Evolutionary conservation across 345 rosid species (phyloP).

Genomic region (Microthlaspi erraticum): DNA sequence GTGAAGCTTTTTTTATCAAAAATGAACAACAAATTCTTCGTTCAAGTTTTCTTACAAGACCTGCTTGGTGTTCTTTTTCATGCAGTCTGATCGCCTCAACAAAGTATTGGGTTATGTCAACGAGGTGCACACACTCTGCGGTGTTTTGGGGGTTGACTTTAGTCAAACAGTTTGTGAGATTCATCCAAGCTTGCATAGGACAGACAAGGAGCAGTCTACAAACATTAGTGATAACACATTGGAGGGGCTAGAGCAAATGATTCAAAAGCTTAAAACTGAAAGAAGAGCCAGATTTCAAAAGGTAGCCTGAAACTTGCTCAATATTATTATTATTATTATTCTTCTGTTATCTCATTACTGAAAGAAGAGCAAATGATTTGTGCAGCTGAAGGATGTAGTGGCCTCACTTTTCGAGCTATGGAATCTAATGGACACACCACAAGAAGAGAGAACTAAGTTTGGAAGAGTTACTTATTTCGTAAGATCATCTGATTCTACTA

Average conservation of each 20-base stretch:
- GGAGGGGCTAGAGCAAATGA: constrained; percentile 77
- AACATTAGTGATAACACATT: constrained; percentile 81
- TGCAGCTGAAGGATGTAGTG: constrained; percentile 79
- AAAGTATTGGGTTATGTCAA: constrained; percentile 78
- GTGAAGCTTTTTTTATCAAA: constrained; percentile 41
- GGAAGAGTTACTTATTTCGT: constrained; percentile 59
- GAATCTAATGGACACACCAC: constrained; percentile 90
- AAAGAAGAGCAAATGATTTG: background rate
- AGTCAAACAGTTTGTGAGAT: constrained; percentile 78
- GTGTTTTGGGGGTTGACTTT: constrained; percentile 88
- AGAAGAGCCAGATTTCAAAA: constrained; percentile 74
- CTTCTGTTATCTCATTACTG: too few species aligned
- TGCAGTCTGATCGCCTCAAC: constrained; percentile 90
- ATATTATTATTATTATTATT: background rate
- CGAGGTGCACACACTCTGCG: constrained; percentile 83
- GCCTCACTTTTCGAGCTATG: constrained; percentile 73
- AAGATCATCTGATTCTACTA: constrained; percentile 63
- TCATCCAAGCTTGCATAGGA: constrained; percentile 86
- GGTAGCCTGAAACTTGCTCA: constrained; percentile 46
- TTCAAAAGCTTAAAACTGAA: constrained; percentile 69
- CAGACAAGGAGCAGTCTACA: constrained; percentile 72
- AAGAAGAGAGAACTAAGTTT: constrained; percentile 64
- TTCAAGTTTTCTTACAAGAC: background rate
- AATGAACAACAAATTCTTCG: background rate
- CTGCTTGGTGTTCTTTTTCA: constrained; percentile 23